phyloP scores from a whole-genome alignment of 345 rosid species.

The Xanthoceras sorbifolium region DNA sequence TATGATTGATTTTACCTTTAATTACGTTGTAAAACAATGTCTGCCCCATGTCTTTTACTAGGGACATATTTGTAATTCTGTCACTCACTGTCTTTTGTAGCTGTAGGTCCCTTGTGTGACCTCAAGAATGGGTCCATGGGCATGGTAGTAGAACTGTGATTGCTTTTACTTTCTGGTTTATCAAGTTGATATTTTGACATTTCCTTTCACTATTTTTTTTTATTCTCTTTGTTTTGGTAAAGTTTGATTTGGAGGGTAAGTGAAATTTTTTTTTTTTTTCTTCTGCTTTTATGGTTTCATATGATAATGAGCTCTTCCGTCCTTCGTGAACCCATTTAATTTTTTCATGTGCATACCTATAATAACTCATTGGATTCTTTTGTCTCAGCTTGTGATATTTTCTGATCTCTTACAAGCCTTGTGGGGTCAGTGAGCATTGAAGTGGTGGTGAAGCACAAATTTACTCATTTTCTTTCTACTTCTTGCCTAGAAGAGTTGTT shows the following conservation, averaged over 20 bases:
- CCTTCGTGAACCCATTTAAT: conserved; percentile 43
- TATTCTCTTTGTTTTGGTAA: conserved; percentile 25
- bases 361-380: conserved; percentile 45
- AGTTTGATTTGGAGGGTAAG: conserved; percentile 18
- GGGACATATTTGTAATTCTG: conserved; percentile 38
- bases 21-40: not conserved
- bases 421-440: conserved; percentile 69
- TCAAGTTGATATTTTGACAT: conserved; percentile 17
- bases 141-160: conserved; percentile 23
- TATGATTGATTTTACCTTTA: not conserved
- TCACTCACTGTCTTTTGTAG: conserved; percentile 17
- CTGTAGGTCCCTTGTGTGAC: conserved; percentile 33
- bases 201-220: not conserved
- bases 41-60: conserved; percentile 1
- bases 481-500: conserved; percentile 29
- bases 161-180: conserved; percentile 23
- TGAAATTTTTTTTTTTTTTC: conserved; percentile 22
- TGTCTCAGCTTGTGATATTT: conserved; percentile 29
- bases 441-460: conserved; percentile 38
- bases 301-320: conserved; percentile 33
- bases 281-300: conserved; percentile 35
- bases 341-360: conserved; percentile 22
- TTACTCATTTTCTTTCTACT: conserved; percentile 23
- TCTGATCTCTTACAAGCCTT: conserved; percentile 41
- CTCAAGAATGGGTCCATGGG: conserved; percentile 31